Evolutionary conservation across 2,329 filamentous ascomycete genomes (phyloP).

Genomic region (Pezicula rhizophila): DNA sequence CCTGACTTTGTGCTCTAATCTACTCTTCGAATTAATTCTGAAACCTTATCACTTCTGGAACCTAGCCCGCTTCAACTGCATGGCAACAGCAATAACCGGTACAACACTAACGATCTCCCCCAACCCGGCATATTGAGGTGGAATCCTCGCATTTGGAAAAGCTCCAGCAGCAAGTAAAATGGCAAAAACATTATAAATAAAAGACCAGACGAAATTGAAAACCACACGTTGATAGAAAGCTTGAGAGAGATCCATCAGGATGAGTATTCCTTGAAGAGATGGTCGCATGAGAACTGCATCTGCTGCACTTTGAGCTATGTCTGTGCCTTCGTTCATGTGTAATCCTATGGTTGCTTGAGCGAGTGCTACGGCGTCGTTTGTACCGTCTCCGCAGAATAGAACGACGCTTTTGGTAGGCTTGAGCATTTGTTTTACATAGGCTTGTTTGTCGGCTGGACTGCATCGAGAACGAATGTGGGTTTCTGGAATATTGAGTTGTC

Average conservation of each 20-base stretch:
- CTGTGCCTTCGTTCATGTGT: conserved; percentile 56
- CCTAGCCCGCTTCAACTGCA: conserved; percentile 12
- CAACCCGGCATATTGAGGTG: conserved; percentile 54
- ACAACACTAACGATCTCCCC: conserved; percentile 61
- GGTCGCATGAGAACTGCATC: conserved; percentile 63
- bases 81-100: conserved; percentile 45
- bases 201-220: conserved; percentile 59
- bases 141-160: conserved; percentile 45
- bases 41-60: background rate
- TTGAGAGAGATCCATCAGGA: conserved; percentile 46
- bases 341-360: conserved; percentile 66
- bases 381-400: conserved; percentile 72
- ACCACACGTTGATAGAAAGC: conserved; percentile 36
- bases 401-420: conserved; percentile 31
- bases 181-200: conserved; percentile 56
- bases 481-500: conserved; percentile 33
- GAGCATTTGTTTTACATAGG: conserved; percentile 13
- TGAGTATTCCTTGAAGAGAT: conserved; percentile 47
- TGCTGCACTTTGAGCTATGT: conserved; percentile 60
- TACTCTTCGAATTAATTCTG: too few species aligned
- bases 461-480: conserved; percentile 16
- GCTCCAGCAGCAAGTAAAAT: conserved; percentile 54
- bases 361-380: conserved; percentile 70
- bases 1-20: too few species aligned
- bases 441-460: conserved; percentile 20